phyloP scores from a whole-genome alignment of 768 basidiomycete genomes.

The Podaxis sp. region DNA sequence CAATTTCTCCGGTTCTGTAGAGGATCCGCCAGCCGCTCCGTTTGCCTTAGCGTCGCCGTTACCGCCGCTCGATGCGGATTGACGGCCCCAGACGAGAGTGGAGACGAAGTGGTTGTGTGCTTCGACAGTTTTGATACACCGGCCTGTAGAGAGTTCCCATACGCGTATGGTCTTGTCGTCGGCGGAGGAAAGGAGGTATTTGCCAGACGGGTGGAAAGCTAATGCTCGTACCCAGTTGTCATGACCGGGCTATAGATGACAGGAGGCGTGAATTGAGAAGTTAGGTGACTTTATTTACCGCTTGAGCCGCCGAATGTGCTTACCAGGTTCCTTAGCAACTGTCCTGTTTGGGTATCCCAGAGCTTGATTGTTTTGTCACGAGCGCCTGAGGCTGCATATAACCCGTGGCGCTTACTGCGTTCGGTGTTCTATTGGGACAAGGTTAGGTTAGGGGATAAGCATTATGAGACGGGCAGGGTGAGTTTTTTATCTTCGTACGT shows the following conservation, averaged over 20 bases:
- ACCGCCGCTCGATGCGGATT: slow-evolving; percentile 37
- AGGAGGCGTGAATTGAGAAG: slow-evolving; percentile 11
- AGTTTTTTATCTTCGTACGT: slow-evolving; percentile 22
- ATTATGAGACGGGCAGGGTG: slow-evolving; percentile 9
- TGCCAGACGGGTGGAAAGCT: slow-evolving; percentile 88
- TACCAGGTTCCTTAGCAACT: slow-evolving; percentile 76
- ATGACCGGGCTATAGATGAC: slow-evolving; percentile 57
- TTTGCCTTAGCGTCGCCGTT: slow-evolving; percentile 34
- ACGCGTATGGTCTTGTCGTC: slow-evolving; percentile 91
- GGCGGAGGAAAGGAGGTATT: slow-evolving; percentile 86
- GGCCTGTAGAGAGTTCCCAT: slow-evolving; percentile 85
- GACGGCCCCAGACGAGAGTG: slow-evolving; percentile 79
- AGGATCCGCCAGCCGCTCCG: slow-evolving; percentile 29
- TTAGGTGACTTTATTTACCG: background rate
- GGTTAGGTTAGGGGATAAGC: background rate
- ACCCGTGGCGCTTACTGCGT: slow-evolving; percentile 46
- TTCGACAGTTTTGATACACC: slow-evolving; percentile 84
- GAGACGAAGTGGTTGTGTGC: slow-evolving; percentile 86
- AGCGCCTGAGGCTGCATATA: slow-evolving; percentile 78
- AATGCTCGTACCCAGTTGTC: slow-evolving; percentile 91
- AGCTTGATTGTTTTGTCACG: slow-evolving; percentile 91
- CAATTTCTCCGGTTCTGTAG: slow-evolving; percentile 53
- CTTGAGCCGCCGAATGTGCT: slow-evolving; percentile 21
- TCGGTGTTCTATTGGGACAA: slow-evolving; percentile 47
- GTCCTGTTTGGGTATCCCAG: slow-evolving; percentile 86